Percentiles rank a stretch among this genome's conserved stretches.
phyloP scores from a whole-genome alignment of 352 stramenopile genomes.

The Aphanomyces astaci region DNA sequence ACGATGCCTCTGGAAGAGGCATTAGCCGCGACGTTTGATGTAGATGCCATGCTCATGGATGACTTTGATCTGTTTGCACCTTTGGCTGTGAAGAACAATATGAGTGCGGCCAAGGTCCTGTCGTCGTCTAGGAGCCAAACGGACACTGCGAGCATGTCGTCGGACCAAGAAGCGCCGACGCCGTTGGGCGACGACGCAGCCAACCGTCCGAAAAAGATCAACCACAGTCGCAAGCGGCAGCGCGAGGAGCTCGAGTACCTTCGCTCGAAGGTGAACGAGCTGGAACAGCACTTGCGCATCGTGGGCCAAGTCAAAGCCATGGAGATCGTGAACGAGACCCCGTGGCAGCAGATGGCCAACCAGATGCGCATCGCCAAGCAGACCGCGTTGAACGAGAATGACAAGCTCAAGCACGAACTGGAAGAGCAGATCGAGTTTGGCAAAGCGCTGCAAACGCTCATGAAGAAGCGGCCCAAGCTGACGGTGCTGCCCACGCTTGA shows the following conservation, averaged over 20 bases:
- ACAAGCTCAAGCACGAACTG: slow-evolving; percentile 10
- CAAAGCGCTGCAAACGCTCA: slow-evolving; percentile 8
- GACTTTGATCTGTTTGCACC: slow-evolving; percentile 16
- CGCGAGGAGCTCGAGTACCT: slow-evolving; percentile 19
- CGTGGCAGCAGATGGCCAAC: slow-evolving; percentile 14
- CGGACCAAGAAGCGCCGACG: slow-evolving; percentile 13
- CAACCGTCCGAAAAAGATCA: slow-evolving; percentile 13
- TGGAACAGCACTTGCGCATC: slow-evolving; percentile 6
- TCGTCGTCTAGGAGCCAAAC: neutral
- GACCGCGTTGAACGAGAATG: neutral
- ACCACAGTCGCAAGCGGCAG: slow-evolving; percentile 19
- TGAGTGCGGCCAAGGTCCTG: neutral
- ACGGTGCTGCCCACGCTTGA: slow-evolving; percentile 6
- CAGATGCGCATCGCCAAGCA: slow-evolving; percentile 17
- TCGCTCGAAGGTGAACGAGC: slow-evolving; percentile 10
- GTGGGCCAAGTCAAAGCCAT: neutral
- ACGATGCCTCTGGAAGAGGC: slow-evolving; percentile 15
- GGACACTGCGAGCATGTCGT: neutral
- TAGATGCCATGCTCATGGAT: slow-evolving; percentile 18
- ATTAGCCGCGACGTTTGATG: neutral
- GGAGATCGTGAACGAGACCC: neutral
- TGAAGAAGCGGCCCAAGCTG: slow-evolving; percentile 17
- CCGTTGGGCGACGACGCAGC: neutral
- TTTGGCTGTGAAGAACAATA: neutral
- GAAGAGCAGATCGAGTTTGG: slow-evolving; percentile 18